Evolutionary conservation across 1,139 yeast genomes (phyloP).

Genomic region (Yamadazyma sp.): DNA sequence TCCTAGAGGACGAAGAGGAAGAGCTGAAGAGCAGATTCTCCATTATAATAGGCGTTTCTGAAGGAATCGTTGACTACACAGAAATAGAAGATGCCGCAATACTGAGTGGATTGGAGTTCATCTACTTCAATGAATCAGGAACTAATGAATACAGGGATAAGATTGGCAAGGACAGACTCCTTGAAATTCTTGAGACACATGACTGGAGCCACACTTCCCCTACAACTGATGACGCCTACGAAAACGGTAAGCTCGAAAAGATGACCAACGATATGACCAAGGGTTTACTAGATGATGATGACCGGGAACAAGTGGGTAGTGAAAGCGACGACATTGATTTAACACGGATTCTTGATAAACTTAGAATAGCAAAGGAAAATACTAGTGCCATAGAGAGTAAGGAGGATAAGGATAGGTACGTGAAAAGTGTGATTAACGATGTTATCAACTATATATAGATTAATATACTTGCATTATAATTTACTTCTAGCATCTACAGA

Average conservation of each 20-base stretch:
- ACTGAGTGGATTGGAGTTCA: conserved; percentile 32
- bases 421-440: conserved; percentile 35
- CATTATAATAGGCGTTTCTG: conserved; percentile 24
- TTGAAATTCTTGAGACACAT: conserved; percentile 39
- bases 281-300: conserved; percentile 19
- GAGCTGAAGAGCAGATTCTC: conserved; percentile 22
- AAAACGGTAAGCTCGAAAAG: conserved; percentile 21
- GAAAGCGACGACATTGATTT: conserved; percentile 25
- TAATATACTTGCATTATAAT: conserved; percentile 11
- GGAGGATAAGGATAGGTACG: conserved; percentile 28
- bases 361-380: conserved; percentile 31
- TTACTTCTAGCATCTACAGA: conserved; percentile 13
- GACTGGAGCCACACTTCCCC: conserved; percentile 34
- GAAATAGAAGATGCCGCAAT: conserved; percentile 33
- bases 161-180: conserved; percentile 29
- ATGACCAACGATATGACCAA: conserved; percentile 26
- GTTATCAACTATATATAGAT: conserved; percentile 33
- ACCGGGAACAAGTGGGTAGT: too few species aligned
- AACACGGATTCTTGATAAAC: conserved; percentile 26
- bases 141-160: conserved; percentile 27
- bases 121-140: conserved; percentile 24
- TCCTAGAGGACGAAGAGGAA: conserved; percentile 7
- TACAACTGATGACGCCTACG: conserved; percentile 12
- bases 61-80: conserved; percentile 11
- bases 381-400: conserved; percentile 22